These are phyloP conservation scores for Kockovaella imperatae DNA, from an alignment of 768 basidiomycete genomes.

Conservation along the genomic window DNA sequence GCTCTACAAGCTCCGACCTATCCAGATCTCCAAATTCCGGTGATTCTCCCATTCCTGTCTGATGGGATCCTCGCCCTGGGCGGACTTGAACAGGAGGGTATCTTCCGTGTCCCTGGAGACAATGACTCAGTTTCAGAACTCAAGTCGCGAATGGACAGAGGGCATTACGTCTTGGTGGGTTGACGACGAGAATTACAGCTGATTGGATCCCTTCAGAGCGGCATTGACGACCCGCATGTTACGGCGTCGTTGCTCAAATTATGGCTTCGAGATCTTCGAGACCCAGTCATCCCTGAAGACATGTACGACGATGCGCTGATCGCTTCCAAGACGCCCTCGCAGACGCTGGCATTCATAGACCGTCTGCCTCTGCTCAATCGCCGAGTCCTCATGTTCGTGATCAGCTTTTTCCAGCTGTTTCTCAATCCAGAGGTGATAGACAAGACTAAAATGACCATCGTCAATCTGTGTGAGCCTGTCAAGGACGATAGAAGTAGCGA, in stretches of 20 bases:
- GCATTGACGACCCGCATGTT: constrained; percentile 82
- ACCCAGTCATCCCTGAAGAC: constrained; percentile 84
- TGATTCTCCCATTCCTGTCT: constrained; percentile 86
- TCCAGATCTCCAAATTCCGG: constrained; percentile 74
- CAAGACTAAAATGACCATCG: constrained; percentile 67
- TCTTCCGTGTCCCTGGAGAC: constrained; percentile 89
- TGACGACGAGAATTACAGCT: neutral
- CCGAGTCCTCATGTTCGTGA: constrained; percentile 73
- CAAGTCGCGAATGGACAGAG: constrained; percentile 80
- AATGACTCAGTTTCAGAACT: constrained; percentile 78
- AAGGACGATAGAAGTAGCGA: neutral
- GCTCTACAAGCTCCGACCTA: constrained; percentile 78
- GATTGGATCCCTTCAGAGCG: constrained; percentile 20
- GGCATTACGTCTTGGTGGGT: constrained; percentile 74
- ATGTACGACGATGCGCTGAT: constrained; percentile 83
- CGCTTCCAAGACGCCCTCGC: constrained; percentile 56
- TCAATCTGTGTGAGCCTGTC: constrained; percentile 53
- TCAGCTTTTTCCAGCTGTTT: constrained; percentile 87
- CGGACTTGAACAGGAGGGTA: constrained; percentile 76
- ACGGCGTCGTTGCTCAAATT: constrained; percentile 83
- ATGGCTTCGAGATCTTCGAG: constrained; percentile 84
- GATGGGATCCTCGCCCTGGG: constrained; percentile 85
- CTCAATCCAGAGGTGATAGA: constrained; percentile 64
- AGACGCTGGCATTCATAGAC: constrained; percentile 66
- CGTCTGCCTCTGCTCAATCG: constrained; percentile 77